Evolutionary conservation across 345 rosid genomes (phyloP).

Genomic region (Aegle marmelos): DNA sequence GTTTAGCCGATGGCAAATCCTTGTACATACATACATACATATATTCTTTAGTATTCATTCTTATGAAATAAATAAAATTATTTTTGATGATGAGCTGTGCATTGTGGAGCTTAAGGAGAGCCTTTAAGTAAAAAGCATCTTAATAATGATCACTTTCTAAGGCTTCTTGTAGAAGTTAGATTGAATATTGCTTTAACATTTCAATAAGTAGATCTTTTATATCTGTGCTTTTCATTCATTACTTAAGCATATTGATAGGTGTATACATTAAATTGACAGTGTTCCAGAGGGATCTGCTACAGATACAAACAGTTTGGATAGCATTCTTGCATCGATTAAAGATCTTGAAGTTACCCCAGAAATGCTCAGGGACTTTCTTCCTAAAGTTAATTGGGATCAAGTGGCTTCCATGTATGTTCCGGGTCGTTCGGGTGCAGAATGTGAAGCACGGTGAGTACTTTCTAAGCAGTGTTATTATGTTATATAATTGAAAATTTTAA

Average conservation of each 20-base stretch:
- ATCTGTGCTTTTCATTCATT: background rate
- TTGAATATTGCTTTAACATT: background rate
- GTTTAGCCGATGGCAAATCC: no score
- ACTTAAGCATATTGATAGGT: slow-evolving; percentile 15
- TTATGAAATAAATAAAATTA: no score
- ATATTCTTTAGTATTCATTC: background rate
- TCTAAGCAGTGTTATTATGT: slow-evolving; percentile 9
- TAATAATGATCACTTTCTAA: background rate
- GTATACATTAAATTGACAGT: slow-evolving; percentile 40
- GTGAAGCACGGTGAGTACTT: slow-evolving; percentile 71
- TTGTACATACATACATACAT: no score
- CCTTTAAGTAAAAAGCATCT: background rate
- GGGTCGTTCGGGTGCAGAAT: slow-evolving; percentile 80
- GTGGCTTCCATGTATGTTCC: slow-evolving; percentile 56
- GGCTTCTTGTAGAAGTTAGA: background rate
- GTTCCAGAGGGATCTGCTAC: slow-evolving; percentile 40
- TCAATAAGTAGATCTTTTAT: background rate
- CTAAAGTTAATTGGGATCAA: slow-evolving; percentile 77
- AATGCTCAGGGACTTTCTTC: slow-evolving; percentile 67
- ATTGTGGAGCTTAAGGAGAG: background rate
- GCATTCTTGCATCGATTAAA: slow-evolving; percentile 45
- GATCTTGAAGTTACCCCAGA: slow-evolving; percentile 78
- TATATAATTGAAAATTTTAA: background rate
- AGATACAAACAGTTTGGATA: slow-evolving; percentile 39
- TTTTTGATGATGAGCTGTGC: background rate